Evolutionary conservation across 805 yeast species (phyloP), one percentile per base, ranked within the genome.

Genomic region (Huiozyma sinensis): DNA sequence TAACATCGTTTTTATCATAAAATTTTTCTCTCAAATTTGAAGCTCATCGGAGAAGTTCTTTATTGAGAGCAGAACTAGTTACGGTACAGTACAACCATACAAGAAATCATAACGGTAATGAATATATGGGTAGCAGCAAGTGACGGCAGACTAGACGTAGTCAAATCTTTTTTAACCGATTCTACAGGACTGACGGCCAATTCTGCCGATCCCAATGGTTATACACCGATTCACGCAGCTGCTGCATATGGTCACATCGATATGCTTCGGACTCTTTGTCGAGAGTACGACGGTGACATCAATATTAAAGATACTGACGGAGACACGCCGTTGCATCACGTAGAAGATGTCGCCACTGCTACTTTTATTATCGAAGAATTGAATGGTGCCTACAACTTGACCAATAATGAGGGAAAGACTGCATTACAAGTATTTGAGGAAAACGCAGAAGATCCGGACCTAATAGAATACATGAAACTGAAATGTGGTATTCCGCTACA

Each of bases 181-280:
- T 44, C 50, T 31, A 82, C 81, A 0, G 55, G 66, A 6, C 69
- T 67, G 50, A 71, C 79, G 3, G 76, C 96, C 3, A 82, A 86
- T 56, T 73, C 82, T 6, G 77, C 81, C 49, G 99, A 92, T 61
- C 83, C 85, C 1, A 86, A 89, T 55, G 99, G 99, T 0, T 92
- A 94, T 64, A 90, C 97, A 0, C 95, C 98, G 6, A 73, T 92
- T 9, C 99, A 92, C 61, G 99, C 99, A 0, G 97, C 98, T 1
- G 95, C 94, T 2, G 83, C 97, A 1, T 92, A 92, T 62, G 90
- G 90, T 7, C 89, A 90, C 58, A 53, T 65, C 2, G 88, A 82
- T 7, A 67, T 92, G 35, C 66, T 92, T 34, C 44, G 45, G 31
- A 53, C 47, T 28, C 52, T 63, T 12, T 49, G 58, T 33, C 44